Evolutionary conservation across 108 stramenopile species (phyloP), one percentile per base, ranked within the genome.

Genomic region (Heterococcus sp.): DNA sequence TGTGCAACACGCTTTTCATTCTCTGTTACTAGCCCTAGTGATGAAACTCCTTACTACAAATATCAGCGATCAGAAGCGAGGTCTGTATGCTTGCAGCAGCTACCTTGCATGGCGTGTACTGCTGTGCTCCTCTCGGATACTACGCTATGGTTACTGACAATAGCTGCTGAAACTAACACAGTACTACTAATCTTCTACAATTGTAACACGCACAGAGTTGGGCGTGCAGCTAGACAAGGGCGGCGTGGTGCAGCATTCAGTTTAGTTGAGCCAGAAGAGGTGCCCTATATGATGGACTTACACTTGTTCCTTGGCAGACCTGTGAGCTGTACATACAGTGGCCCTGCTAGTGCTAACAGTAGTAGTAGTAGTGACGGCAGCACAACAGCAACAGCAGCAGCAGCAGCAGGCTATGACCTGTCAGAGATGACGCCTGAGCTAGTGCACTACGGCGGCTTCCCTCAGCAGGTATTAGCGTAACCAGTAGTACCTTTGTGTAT

Each of bases 201-300:
- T n/a, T n/a, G n/a, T n/a, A n/a, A n/a, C n/a, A n/a, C n/a, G n/a
- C 46, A 21, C 46, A 58, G 76, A 27, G 76, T 77, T 4, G 76
- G 76, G 67, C 35, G 76, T 1, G 76, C 76, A 1, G 76, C 76
- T 28, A 26, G 76, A 29, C 76, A 77, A 69, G 76, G 76, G 3
- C 37, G 76, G 27, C 69, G 69, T 30, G 76, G 76, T 0, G 64
- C 76, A 73, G 96, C 96, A 65, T 95, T 93, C 84, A 92, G 85
- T 58, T 72, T 99, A 34, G 94, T 97, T 1, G 95, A 98, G 35
- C 96, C 96, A 14, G 96, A 97, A 66, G 98, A 99, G 78, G 39
- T 96, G 75, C 93, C 97, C 4, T 97, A 97, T 88, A 95, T 97
- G 94, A 91, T 96, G 26, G 98, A 99, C 77, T 77, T 98, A 31